Base-by-base conservation (phyloP, 257 asterid genomes). In the Gynochthodes officinalis region DNA sequence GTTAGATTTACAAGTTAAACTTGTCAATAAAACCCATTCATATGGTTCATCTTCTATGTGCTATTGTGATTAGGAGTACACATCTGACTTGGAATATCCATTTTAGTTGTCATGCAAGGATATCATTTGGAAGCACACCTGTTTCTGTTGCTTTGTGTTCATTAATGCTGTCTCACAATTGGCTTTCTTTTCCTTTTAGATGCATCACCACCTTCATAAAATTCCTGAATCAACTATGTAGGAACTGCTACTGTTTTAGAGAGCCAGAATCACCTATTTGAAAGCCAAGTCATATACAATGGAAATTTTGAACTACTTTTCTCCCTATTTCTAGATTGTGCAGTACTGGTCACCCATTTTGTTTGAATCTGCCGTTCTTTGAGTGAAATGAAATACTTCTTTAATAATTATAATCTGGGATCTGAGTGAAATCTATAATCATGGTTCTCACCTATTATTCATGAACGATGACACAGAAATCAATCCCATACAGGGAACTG, bases 361-460 rank as follows among this genome's bases (percentile, higher is more conserved):
- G 12, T 64, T 40, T 19, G 19, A 21, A 11, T 64, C 9, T 64
- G 14, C 69, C 12, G 16, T 40, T 23, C 69, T 65, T 28, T 25
- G 9, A 21, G 39, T 6, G 50, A 72, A 71, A 64, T 78, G 37
- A 43, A 62, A 27, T 15, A 35, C 49, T n/a, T 72, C 10, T 32
- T 72, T 64, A 27, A 59, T 32, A 30, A 39, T 55, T 59, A 79
- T 67, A 61, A 76, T 59, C 89, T 89, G 97, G 76, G 90, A 89
- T 7, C 73, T 91, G 3, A 85, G 83, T 79, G 90, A 86, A 68
- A 91, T n/a, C n/a, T n/a, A n/a, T n/a, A n/a, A n/a, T n/a, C n/a
- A n/a, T n/a, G n/a, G n/a, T n/a, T n/a, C n/a, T n/a, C n/a, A n/a
- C n/a, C n/a, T n/a, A n/a, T n/a, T n/a, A n/a, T n/a, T n/a, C n/a